phyloP scores from a whole-genome alignment of 2,329 filamentous ascomycete genomes.

The Microdochium nivale region DNA sequence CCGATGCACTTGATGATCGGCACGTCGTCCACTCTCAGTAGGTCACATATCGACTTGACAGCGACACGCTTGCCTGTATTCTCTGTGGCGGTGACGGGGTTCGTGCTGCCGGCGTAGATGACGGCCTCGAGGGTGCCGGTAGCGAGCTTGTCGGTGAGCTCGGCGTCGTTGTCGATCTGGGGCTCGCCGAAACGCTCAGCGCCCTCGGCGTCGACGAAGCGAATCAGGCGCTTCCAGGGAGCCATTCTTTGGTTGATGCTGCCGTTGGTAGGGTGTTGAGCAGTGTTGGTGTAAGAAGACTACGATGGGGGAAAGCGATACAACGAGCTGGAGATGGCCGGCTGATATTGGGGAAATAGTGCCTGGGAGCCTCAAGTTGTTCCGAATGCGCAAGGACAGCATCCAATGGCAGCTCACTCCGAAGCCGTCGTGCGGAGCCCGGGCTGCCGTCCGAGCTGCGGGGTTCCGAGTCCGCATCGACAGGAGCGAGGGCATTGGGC shows the following conservation, averaged over 20 bases:
- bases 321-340: too few species aligned
- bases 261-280: too few species aligned
- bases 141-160: slow-evolving; percentile 37
- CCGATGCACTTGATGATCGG: slow-evolving; percentile 51
- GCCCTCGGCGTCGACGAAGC: slow-evolving; percentile 43
- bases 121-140: slow-evolving; percentile 41
- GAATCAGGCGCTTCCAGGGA: slow-evolving; percentile 43
- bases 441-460: too few species aligned
- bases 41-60: slow-evolving; percentile 44
- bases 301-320: too few species aligned
- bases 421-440: too few species aligned
- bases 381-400: too few species aligned
- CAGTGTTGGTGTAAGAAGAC: neutral
- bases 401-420: too few species aligned
- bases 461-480: too few species aligned
- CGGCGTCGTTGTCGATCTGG: slow-evolving; percentile 30
- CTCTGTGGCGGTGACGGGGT: slow-evolving; percentile 32
- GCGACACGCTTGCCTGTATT: slow-evolving; percentile 45
- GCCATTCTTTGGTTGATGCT: neutral
- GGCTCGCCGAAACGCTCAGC: slow-evolving; percentile 42
- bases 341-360: too few species aligned
- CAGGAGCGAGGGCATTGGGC: too few species aligned
- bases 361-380: too few species aligned
- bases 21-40: slow-evolving; percentile 39
- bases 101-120: slow-evolving; percentile 38